phyloP scores from a whole-genome alignment of 2,329 filamentous ascomycete genomes.

The Seiridium cupressi region DNA sequence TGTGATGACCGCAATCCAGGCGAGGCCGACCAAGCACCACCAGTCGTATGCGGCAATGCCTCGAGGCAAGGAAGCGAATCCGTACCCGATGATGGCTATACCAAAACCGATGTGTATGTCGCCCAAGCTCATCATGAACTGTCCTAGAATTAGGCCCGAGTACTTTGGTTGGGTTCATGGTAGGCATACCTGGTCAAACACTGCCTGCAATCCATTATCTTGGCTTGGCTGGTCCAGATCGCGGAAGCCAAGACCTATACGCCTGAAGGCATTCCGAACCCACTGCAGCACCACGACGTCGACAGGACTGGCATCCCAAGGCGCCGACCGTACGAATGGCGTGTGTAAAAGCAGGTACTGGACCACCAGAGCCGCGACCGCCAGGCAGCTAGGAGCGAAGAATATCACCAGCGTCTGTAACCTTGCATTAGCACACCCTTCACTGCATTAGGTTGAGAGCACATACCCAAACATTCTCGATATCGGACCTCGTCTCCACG shows the following conservation, averaged over 20 bases:
- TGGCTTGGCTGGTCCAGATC: conserved; percentile 14
- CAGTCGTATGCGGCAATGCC: conserved; percentile 22
- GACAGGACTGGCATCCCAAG: not conserved
- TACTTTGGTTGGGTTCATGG: not conserved
- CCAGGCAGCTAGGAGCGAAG: conserved; percentile 18
- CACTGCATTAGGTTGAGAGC: not conserved
- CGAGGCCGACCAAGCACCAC: conserved; percentile 22
- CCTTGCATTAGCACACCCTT: not conserved
- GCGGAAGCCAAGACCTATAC: not conserved
- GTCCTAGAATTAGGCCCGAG: not conserved
- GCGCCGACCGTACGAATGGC: conserved; percentile 11
- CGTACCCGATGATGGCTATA: conserved; percentile 20
- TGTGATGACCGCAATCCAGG: conserved; percentile 22
- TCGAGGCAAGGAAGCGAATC: conserved; percentile 14
- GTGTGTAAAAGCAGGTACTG: conserved; percentile 21
- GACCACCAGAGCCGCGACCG: conserved; percentile 17
- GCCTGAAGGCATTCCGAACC: conserved; percentile 6
- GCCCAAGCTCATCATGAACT: conserved; percentile 19
- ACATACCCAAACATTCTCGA: conserved; percentile 8
- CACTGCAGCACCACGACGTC: conserved; percentile 3
- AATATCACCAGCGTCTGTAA: conserved; percentile 19
- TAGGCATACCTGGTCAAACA: not conserved
- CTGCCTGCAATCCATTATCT: not conserved
- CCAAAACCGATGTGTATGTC: conserved; percentile 22
- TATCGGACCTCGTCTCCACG: not conserved